phyloP scores from a whole-genome alignment of 1,284 basidiomycete genomes.

The Xanthoconium separans region DNA sequence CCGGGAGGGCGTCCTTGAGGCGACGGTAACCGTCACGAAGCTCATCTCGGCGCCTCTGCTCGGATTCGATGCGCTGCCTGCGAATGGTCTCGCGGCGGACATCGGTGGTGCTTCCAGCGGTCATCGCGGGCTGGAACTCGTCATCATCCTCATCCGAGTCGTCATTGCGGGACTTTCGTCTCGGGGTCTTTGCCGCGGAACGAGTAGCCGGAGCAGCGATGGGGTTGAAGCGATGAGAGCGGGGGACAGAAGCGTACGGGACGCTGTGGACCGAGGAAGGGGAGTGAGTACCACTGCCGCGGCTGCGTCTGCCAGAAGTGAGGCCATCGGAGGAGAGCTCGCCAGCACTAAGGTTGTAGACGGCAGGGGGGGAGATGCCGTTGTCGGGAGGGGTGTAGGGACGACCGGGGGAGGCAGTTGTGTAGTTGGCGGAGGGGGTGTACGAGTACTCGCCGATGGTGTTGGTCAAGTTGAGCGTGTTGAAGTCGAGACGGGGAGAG shows the following conservation, averaged over 20 bases:
- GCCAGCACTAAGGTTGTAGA: constrained; percentile 65
- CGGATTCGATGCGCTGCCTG: constrained; percentile 82
- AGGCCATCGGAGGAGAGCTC: constrained; percentile 70
- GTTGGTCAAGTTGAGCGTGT: constrained; percentile 55
- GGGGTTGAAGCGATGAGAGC: constrained; percentile 74
- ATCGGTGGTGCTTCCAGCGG: constrained; percentile 45
- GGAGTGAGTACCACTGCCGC: constrained; percentile 62
- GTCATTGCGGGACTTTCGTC: constrained; percentile 56
- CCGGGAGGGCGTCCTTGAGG: constrained; percentile 81
- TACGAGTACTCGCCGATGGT: constrained; percentile 67
- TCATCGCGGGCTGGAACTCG: constrained; percentile 56
- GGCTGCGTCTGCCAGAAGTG: constrained; percentile 61
- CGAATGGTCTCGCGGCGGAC: constrained; percentile 80
- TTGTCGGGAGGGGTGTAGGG: constrained; percentile 67
- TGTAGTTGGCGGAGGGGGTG: constrained; percentile 48
- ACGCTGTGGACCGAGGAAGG: constrained; percentile 49
- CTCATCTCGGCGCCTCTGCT: constrained; percentile 84
- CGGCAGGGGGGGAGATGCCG: constrained; percentile 66
- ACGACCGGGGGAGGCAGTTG: constrained; percentile 56
- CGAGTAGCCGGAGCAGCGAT: constrained; percentile 55
- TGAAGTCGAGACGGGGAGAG: constrained; percentile 61
- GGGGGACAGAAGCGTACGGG: constrained; percentile 59
- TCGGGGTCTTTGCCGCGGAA: constrained; percentile 46
- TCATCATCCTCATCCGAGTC: constrained; percentile 64
- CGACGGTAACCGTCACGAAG: constrained; percentile 83